Evolutionary conservation across 768 basidiomycete genomes (phyloP).

Genomic region (Tylopilus felleus): DNA sequence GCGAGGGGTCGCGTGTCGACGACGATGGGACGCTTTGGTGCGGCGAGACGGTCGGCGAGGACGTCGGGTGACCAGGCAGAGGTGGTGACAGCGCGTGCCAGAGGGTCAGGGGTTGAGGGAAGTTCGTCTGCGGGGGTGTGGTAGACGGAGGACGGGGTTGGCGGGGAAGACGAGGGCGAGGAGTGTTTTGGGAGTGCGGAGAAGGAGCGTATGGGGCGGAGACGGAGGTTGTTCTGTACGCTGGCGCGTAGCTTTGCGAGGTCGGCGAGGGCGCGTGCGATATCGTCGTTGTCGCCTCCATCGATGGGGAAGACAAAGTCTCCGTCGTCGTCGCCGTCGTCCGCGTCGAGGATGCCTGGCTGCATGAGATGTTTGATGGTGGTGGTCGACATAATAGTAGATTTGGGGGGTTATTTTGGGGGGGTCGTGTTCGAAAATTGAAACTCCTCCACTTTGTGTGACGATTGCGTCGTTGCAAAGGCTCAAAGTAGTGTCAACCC

Average conservation of each 20-base stretch:
- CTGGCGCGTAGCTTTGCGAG: conserved; percentile 67
- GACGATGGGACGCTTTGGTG: conserved; percentile 57
- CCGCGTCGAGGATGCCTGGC: conserved; percentile 20
- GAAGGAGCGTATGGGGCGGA: conserved; percentile 70
- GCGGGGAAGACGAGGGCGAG: conserved; percentile 28
- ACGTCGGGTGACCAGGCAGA: conserved; percentile 38
- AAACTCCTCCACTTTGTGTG: conserved; percentile 17
- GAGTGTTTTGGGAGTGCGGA: conserved; percentile 46
- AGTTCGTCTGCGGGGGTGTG: conserved; percentile 40
- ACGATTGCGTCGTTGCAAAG: no score
- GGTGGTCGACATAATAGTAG: no score
- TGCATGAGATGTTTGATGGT: no score
- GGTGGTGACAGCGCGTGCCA: conserved; percentile 33
- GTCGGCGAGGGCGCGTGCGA: conserved; percentile 62
- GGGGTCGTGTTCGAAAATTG: conserved; percentile 21
- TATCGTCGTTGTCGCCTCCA: conserved; percentile 43
- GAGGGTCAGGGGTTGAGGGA: conserved; percentile 8
- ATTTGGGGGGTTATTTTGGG: conserved; percentile 13
- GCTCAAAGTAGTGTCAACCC: no score
- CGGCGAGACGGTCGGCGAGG: conserved; percentile 48
- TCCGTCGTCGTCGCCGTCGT: conserved; percentile 28
- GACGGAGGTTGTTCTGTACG: conserved; percentile 72
- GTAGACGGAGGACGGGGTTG: conserved; percentile 48
- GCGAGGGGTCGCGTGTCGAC: conserved; percentile 79
- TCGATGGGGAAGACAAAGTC: conserved; percentile 19